Conservation (phyloP, 148 eudicot genomes). For the Linanthus parryae region DNA sequence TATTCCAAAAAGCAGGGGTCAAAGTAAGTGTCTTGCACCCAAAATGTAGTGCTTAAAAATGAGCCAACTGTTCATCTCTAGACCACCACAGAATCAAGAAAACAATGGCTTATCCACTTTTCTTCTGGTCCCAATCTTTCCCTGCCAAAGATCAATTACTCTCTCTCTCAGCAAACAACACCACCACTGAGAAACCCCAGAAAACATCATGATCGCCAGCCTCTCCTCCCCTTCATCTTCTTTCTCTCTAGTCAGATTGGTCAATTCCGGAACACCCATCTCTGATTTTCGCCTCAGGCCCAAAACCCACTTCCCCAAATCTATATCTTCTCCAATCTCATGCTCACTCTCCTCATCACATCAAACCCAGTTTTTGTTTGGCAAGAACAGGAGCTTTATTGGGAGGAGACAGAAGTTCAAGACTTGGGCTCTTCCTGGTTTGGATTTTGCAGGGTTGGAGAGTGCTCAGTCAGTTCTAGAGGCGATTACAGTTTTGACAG, state of each 20-base stretch:
- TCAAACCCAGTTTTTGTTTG: slow-evolving; percentile 7
- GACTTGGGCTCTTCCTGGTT: slow-evolving; percentile 51
- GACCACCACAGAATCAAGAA: too few species aligned
- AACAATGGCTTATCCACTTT: too few species aligned
- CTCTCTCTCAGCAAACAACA: too few species aligned
- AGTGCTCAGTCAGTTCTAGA: slow-evolving; percentile 78
- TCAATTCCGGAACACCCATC: slow-evolving; percentile 34
- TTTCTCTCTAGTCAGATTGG: slow-evolving; percentile 19
- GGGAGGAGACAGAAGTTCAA: slow-evolving; percentile 16
- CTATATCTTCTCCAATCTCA: slow-evolving; percentile 9
- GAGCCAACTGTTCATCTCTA: too few species aligned
- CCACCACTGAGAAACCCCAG: not conserved
- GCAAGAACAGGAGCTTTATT: slow-evolving; percentile 9
- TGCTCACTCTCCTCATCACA: too few species aligned
- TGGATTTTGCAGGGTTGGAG: slow-evolving; percentile 56
- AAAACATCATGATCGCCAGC: slow-evolving; percentile 36
- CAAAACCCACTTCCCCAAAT: slow-evolving; percentile 35
- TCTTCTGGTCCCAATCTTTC: too few species aligned
- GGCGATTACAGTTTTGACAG: slow-evolving; percentile 72
- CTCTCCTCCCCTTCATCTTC: slow-evolving; percentile 37
- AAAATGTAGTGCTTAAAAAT: too few species aligned
- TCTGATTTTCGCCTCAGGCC: slow-evolving; percentile 22
- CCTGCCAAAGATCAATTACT: too few species aligned
- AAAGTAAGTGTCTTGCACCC: too few species aligned
- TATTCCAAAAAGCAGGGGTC: too few species aligned